These are phyloP conservation scores for Aspergillus sp. DNA, from an alignment of 2,329 filamentous ascomycete species.

Conservation along the genomic window DNA sequence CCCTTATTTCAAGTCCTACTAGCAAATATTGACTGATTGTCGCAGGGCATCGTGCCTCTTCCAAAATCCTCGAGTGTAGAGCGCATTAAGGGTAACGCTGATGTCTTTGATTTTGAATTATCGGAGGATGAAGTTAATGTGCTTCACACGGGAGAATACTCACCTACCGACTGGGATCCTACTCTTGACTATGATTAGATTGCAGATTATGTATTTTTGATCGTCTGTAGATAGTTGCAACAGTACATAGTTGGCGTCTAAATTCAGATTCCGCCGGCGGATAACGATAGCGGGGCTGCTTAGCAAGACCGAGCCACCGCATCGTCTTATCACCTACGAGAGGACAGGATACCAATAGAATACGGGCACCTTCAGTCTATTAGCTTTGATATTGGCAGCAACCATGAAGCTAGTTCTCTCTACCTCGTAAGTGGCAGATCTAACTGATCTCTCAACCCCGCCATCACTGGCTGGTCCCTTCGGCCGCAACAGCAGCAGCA, in stretches of 20 bases:
- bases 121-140: slow-evolving; percentile 50
- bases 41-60: slow-evolving; percentile 54
- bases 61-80: slow-evolving; percentile 55
- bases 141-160: slow-evolving; percentile 51
- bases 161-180: slow-evolving; percentile 55
- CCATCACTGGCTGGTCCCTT: slow-evolving; percentile 1
- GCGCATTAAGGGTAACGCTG: slow-evolving; percentile 55
- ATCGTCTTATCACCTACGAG: not conserved
- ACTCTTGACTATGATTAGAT: slow-evolving; percentile 26
- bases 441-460: not conserved
- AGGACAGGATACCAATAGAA: not conserved
- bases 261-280: slow-evolving; percentile 1
- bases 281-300: slow-evolving; percentile 21
- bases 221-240: not conserved
- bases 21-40: slow-evolving; percentile 2
- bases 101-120: slow-evolving; percentile 57
- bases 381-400: not conserved
- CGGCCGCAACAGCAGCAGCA: slow-evolving; percentile 1
- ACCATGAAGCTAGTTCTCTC: slow-evolving; percentile 79
- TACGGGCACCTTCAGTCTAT: not conserved
- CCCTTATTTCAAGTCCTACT: slow-evolving; percentile 20
- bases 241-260: slow-evolving; percentile 7
- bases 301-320: slow-evolving; percentile 12
- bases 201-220: not conserved
- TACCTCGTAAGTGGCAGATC: slow-evolving; percentile 60